Base-by-base conservation (phyloP, 495 filamentous ascomycete genomes). In the Podospora pseudocomata region DNA sequence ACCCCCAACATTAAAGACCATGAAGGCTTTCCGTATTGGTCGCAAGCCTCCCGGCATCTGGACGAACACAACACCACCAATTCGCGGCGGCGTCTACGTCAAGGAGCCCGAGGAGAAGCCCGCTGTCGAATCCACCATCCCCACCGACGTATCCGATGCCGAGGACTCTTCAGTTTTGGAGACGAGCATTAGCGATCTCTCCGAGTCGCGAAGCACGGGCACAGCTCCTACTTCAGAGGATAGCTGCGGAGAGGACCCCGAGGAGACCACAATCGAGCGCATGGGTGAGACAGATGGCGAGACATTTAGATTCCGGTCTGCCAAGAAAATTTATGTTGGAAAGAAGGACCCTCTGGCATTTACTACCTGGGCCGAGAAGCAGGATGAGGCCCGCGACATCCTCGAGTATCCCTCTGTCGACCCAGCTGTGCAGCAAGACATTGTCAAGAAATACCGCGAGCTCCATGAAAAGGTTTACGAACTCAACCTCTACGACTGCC, bases 71-170 rank as follows among this genome's bases (percentile, higher is more conserved):
- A 78, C 89, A 19, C 92, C 92, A 30, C 92, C 92, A 9, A 91
- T 96, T 64, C 90, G 95, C 76, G 92, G 92, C 60, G 92, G 92
- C 59, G 84, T 84, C 70, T 96, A 91, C 80, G 84, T 86, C 83
- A 71, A 73, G 72, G 74, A 28, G 27, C 56, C 18, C 71, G 75
- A 20, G 63, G 64, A 54, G 64, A 69, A 30, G 72, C 15, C 65
- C 70, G 28, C 76, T 82, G 6, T 77, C 80, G n/a, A 23, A 3
- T 5, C 30, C 30, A 19, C 28, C 27, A 19, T 7, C 6, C 34
- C 18, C 34, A 19, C 55, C n/a, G n/a, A 19, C n/a, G 6, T 13
- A 4, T 58, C 55, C n/a, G n/a, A 19, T 18, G 55, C 55, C n/a
- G 55, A 26, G 4, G n/a, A 19, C n/a, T 20, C 55, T 23, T 20